Evolutionary conservation across 1,284 basidiomycete genomes (phyloP).

Genomic region (Mycena citricolor): DNA sequence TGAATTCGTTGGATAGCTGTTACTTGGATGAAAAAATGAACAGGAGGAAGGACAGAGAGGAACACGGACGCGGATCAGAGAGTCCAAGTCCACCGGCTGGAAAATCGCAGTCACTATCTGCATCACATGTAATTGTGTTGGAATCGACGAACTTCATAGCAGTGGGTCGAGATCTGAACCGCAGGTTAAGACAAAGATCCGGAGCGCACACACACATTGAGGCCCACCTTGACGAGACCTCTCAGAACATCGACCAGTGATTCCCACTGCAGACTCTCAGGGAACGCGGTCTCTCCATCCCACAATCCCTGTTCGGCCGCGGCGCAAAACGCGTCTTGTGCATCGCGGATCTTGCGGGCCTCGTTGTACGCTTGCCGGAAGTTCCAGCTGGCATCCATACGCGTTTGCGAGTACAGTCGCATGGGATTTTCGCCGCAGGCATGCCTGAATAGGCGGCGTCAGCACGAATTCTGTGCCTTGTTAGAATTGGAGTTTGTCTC

Average conservation of each 20-base stretch:
- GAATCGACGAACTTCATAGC: constrained; percentile 73
- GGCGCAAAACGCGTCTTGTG: constrained; percentile 64
- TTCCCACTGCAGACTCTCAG: constrained; percentile 81
- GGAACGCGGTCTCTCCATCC: constrained; percentile 47
- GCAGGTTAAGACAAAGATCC: not conserved
- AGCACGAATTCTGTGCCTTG: constrained; percentile 17
- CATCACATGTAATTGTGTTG: constrained; percentile 36
- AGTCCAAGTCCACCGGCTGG: constrained; percentile 41
- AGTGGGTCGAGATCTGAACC: constrained; percentile 26
- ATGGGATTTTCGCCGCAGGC: constrained; percentile 21
- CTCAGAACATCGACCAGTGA: constrained; percentile 85
- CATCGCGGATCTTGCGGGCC: constrained; percentile 60
- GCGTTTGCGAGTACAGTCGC: constrained; percentile 37
- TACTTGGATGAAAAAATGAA: constrained; percentile 50
- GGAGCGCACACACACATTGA: not conserved
- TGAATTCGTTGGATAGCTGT: constrained; percentile 78
- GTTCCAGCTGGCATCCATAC: constrained; percentile 47
- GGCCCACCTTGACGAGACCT: constrained; percentile 59
- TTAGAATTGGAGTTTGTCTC: not conserved
- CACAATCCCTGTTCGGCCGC: constrained; percentile 31
- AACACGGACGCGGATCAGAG: not conserved
- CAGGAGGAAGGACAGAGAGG: constrained; percentile 35
- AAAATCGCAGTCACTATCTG: constrained; percentile 52
- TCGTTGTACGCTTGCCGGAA: constrained; percentile 55
- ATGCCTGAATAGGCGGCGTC: constrained; percentile 36